These are phyloP conservation scores for Gaeumannomyces sp. DNA, from an alignment of 2,329 filamentous ascomycete species.

Conservation along the genomic window DNA sequence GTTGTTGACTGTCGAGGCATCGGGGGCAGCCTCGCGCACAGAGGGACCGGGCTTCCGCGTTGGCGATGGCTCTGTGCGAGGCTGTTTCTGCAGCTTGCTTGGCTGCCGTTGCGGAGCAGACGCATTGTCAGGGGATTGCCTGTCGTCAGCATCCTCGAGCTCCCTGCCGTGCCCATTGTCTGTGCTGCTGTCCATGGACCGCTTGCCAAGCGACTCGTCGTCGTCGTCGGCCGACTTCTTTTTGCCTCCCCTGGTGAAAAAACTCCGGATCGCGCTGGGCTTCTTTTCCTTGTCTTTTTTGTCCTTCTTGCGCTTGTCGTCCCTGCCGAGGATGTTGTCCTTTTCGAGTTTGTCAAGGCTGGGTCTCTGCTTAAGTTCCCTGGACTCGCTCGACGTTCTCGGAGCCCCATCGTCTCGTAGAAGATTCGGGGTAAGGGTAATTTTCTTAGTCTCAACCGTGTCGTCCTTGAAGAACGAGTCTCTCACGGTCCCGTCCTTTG, in stretches of 20 bases:
- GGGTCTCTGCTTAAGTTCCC: conserved; percentile 48
- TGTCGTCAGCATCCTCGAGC: conserved; percentile 35
- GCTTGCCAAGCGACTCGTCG: conserved; percentile 55
- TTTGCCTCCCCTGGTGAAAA: conserved; percentile 59
- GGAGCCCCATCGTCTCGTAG: conserved; percentile 69
- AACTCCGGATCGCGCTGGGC: conserved; percentile 49
- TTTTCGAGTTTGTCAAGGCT: conserved; percentile 74
- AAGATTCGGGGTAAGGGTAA: conserved; percentile 89
- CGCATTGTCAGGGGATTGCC: conserved; percentile 39
- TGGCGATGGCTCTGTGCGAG: conserved; percentile 41
- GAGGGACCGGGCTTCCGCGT: conserved; percentile 32
- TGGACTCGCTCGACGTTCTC: conserved; percentile 49
- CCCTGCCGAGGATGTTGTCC: conserved; percentile 46
- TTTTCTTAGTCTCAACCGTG: conserved; percentile 91
- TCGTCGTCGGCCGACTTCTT: conserved; percentile 51
- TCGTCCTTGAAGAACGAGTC: conserved; percentile 99
- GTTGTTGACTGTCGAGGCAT: conserved; percentile 41
- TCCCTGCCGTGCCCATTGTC: conserved; percentile 33
- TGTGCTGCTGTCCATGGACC: conserved; percentile 49
- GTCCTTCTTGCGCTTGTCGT: conserved; percentile 71
- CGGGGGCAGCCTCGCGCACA: conserved; percentile 29
- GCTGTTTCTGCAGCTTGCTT: conserved; percentile 67
- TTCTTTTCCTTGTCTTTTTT: conserved; percentile 67
- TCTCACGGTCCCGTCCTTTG: conserved; percentile 77
- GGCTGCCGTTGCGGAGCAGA: conserved; percentile 44